Base-by-base conservation (phyloP, 371 early-diverging fungal genomes). In the Mortierella polycephala region DNA sequence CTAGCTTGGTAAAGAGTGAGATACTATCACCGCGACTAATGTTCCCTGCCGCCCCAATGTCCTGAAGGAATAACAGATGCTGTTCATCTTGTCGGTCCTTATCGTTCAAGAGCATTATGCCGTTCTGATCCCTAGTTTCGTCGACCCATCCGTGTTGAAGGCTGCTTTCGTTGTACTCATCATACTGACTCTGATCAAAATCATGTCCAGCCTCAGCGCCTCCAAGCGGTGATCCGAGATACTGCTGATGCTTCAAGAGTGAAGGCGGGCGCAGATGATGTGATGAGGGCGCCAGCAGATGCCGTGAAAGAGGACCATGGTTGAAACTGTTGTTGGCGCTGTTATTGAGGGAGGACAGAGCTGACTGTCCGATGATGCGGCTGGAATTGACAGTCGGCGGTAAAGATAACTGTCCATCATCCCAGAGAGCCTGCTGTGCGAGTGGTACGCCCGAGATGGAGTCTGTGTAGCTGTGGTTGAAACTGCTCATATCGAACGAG, bases 271-370 rank as follows among this genome's bases (percentile, higher is more conserved):
- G 71, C 42, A 20, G 55, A 51, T 67, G 76, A 56, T 69, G 75
- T 9, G 50, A 54, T 21, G 65, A 57, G 14, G 70, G 65, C 3
- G 44, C 62, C 21, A 60, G 62, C 40, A 66, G 60, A 42, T 64
- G 71, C 20, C 51, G 49, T 13, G 53, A 21, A 13, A 40, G 64
- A 47, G 64, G 69, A 8, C 72, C 69, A 10, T 55, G 58, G 14
- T 62, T 67, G n/a, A 79, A 49, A 57, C 79, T 77, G 54, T 63
- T 77, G 50, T 77, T 77, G 49, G 72, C 77, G 39, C 77, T 79
- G 51, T 69, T 79, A 57, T 69, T 72, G 60, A 71, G 64, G 2
- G 79, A 72, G 6, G 79, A 79, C 41, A 59, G 12, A 18, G 57
- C 57, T 5, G 69, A 50, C n/a, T 39, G 39, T 13, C 21, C 52